Conservation (phyloP, 2,329 filamentous ascomycete species). For the Pestalotiopsis sp. region DNA sequence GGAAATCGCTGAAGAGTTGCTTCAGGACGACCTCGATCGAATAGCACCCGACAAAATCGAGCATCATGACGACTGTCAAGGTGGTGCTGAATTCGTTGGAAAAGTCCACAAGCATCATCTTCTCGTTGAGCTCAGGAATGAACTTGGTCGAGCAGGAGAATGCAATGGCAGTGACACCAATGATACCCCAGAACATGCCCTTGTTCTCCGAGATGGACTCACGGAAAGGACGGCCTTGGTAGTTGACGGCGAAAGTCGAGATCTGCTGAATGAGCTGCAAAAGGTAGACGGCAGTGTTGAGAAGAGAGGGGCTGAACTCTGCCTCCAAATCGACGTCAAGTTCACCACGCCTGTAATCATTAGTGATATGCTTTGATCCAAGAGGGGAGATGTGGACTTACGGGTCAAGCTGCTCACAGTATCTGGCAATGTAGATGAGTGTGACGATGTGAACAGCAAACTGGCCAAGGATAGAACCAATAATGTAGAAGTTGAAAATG, state of each 20-base stretch:
- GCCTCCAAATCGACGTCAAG: constrained; percentile 83
- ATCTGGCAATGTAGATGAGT: constrained; percentile 89
- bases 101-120: constrained; percentile 91
- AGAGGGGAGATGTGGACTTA: constrained; percentile 51
- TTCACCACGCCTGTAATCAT: constrained; percentile 47
- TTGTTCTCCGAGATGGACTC: constrained; percentile 94
- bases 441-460: constrained; percentile 96
- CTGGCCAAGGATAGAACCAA: constrained; percentile 94
- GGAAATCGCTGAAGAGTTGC: constrained; percentile 84
- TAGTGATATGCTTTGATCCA: background rate
- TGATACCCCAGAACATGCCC: constrained; percentile 96
- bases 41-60: constrained; percentile 88
- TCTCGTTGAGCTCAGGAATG: constrained; percentile 91
- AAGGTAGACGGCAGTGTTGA: constrained; percentile 96
- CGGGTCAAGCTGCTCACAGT: constrained; percentile 85
- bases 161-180: constrained; percentile 86
- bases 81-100: constrained; percentile 84
- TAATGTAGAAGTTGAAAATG: constrained; percentile 99
- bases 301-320: constrained; percentile 88
- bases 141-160: constrained; percentile 96
- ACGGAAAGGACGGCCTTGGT: constrained; percentile 96
- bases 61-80: constrained; percentile 81
- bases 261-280: constrained; percentile 98
- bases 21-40: constrained; percentile 87
- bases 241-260: constrained; percentile 98